phyloP scores from a whole-genome alignment of 1,139 yeast species.

The Suhomyces coccinellae region DNA sequence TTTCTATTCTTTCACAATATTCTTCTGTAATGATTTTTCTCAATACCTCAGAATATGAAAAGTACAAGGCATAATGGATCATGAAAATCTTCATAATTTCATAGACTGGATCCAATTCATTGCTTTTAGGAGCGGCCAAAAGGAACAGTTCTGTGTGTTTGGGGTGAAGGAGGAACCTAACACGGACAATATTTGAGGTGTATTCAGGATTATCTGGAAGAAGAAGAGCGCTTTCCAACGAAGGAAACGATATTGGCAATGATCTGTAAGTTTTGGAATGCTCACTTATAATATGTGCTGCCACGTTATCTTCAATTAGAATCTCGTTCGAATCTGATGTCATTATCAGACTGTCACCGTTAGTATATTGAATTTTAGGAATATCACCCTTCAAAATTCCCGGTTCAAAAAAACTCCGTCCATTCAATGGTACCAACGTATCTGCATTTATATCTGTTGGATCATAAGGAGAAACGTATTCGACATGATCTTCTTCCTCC shows the following conservation, averaged over 20 bases:
- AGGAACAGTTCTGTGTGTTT: conserved; percentile 42
- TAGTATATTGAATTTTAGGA: conserved; percentile 26
- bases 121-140: conserved; percentile 48
- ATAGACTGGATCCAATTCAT: conserved; percentile 67
- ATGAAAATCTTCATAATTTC: conserved; percentile 62
- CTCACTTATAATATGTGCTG: conserved; percentile 30
- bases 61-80: conserved; percentile 44
- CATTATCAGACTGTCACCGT: conserved; percentile 5
- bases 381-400: conserved; percentile 27
- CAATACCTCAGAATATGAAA: conserved; percentile 38
- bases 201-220: neutral
- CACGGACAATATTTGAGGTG: conserved; percentile 32
- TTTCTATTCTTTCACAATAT: conserved; percentile 34
- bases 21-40: conserved; percentile 37
- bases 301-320: conserved; percentile 22
- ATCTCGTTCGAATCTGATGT: conserved; percentile 7
- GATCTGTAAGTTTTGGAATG: conserved; percentile 35
- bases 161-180: conserved; percentile 43
- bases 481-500: conserved; percentile 10
- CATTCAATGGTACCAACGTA: conserved; percentile 31
- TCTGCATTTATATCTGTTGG: conserved; percentile 42
- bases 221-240: conserved; percentile 20
- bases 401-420: conserved; percentile 36
- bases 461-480: conserved; percentile 28
- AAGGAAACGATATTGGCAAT: conserved; percentile 42